These are phyloP conservation scores for Acacia melanoxylon DNA, from an alignment of 306 rosid genomes.

Conservation along the genomic window DNA sequence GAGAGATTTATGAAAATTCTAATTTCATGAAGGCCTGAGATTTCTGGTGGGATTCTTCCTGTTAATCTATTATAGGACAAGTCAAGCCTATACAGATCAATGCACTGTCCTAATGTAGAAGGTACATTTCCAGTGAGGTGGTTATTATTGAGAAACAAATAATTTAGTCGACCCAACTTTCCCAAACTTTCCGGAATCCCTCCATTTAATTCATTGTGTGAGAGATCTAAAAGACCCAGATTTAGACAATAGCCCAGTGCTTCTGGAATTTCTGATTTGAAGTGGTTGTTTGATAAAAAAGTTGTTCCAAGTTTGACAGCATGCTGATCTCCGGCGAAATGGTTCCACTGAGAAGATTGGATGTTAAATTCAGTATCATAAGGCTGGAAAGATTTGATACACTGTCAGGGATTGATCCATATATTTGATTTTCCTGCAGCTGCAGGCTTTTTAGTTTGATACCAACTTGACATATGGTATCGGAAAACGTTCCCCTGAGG, in stretches of 20 bases:
- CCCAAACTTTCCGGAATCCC: slow-evolving; percentile 56
- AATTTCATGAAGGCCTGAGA: slow-evolving; percentile 56
- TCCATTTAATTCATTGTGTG: slow-evolving; percentile 54
- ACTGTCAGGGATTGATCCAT: slow-evolving; percentile 60
- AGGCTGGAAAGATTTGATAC: slow-evolving; percentile 54
- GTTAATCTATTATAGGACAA: slow-evolving; percentile 60
- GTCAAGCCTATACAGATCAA: slow-evolving; percentile 58
- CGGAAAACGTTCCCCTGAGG: slow-evolving; percentile 58
- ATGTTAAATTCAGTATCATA: slow-evolving; percentile 49
- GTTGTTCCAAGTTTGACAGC: slow-evolving; percentile 48
- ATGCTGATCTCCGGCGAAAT: slow-evolving; percentile 42
- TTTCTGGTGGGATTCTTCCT: slow-evolving; percentile 53
- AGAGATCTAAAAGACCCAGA: slow-evolving; percentile 63
- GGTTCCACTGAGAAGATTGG: slow-evolving; percentile 59
- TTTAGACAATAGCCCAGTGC: slow-evolving; percentile 38
- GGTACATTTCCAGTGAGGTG: slow-evolving; percentile 62
- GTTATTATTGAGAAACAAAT: slow-evolving; percentile 71
- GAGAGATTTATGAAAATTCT: slow-evolving; percentile 73
- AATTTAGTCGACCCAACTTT: slow-evolving; percentile 40
- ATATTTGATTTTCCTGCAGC: slow-evolving; percentile 59
- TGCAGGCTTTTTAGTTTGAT: slow-evolving; percentile 21
- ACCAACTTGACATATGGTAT: slow-evolving; percentile 37
- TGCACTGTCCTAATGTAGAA: slow-evolving; percentile 50
- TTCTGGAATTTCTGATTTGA: slow-evolving; percentile 45
- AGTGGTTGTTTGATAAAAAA: slow-evolving; percentile 57